phyloP scores from a whole-genome alignment of 176 grass and related monocot species.

The Otatea glauca region DNA sequence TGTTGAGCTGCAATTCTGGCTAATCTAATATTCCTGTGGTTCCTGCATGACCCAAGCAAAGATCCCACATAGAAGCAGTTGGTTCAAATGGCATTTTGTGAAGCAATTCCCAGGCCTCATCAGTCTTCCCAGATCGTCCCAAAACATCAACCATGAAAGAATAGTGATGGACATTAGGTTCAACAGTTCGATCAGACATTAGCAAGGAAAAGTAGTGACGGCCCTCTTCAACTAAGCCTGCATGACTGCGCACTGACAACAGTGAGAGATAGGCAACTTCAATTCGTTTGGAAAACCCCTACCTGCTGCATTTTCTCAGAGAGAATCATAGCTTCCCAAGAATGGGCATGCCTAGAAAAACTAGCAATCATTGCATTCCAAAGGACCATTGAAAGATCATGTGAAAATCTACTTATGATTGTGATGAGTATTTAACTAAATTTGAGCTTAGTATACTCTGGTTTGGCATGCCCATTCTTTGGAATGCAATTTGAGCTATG shows the following conservation, averaged over 20 bases:
- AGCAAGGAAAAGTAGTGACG: slow-evolving; percentile 54
- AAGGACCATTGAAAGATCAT: too few relatives aligned
- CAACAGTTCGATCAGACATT: slow-evolving; percentile 48
- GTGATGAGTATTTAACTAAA: too few relatives aligned
- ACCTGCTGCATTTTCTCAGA: slow-evolving; percentile 78
- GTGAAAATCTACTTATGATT: too few relatives aligned
- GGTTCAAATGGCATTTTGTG: slow-evolving; percentile 31
- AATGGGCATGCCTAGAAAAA: slow-evolving; percentile 64
- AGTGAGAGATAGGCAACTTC: slow-evolving; percentile 59
- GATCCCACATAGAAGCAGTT: too few relatives aligned
- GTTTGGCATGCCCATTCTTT: too few relatives aligned
- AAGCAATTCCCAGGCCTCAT: slow-evolving; percentile 62
- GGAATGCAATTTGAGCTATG: too few relatives aligned
- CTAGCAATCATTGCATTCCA: slow-evolving; percentile 73
- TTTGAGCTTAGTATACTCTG: too few relatives aligned
- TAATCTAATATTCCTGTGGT: slow-evolving; percentile 48
- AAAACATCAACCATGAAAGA: slow-evolving; percentile 78
- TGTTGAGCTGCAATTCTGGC: slow-evolving; percentile 60
- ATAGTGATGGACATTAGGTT: slow-evolving; percentile 75
- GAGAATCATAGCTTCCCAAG: slow-evolving; percentile 68
- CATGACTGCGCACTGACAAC: slow-evolving; percentile 57
- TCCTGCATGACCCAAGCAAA: slow-evolving; percentile 37
- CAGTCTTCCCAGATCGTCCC: slow-evolving; percentile 54
- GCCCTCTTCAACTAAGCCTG: slow-evolving; percentile 65
- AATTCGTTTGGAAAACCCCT: slow-evolving; percentile 54